Base-by-base conservation (phyloP, 2,329 filamentous ascomycete genomes). In the Hymenotorrendiella dingleyae region DNA sequence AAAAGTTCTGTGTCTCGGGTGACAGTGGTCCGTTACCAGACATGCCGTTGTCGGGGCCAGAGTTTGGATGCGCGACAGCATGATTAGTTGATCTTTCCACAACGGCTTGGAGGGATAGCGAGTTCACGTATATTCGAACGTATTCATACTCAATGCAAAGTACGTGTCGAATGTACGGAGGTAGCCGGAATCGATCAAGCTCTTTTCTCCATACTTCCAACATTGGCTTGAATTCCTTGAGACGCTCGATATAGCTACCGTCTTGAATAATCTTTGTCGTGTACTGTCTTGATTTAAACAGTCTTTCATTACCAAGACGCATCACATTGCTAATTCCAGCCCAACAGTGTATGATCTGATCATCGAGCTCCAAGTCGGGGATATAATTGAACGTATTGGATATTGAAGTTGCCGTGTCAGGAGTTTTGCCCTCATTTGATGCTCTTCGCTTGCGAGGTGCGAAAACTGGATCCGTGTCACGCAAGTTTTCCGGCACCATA, bases 141-240 rank as follows among this genome's bases (percentile, higher is more conserved):
- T 96, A 96, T 59, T 97, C 88, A 59, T 93, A 96, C 67, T 98
- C 93, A 52, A 97, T 96, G 6, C 80, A 84, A 22, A 98, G 71
- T 45, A 97, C 90, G 60, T 89, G 80, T 22, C 76, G 69, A 52
- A 80, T 82, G 49, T 75, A 83, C 17, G 69, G 75, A 2, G 81
- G 80, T 40, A 84, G 71, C 43, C 78, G 75, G 56, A 86, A 84
- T n/a, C 78, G 74, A 54, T 94, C 84, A 59, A 96, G 90, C 47
- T 90, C 84, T 30, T 73, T 75, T 65, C 80, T 84, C 86, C 91
- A 97, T 32, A 85, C 77, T 12, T 71, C 72, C 24, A 97, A 70
- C 49, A 89, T 76, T 0, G 86, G 86, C 53, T 86, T 80, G 56
- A 95, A 93, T 40, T 87, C 79, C 47, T 86, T 80, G 19, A 98